Evolutionary conservation across 768 basidiomycete species (phyloP).

Genomic region (Stropharia rugosoannulata): DNA sequence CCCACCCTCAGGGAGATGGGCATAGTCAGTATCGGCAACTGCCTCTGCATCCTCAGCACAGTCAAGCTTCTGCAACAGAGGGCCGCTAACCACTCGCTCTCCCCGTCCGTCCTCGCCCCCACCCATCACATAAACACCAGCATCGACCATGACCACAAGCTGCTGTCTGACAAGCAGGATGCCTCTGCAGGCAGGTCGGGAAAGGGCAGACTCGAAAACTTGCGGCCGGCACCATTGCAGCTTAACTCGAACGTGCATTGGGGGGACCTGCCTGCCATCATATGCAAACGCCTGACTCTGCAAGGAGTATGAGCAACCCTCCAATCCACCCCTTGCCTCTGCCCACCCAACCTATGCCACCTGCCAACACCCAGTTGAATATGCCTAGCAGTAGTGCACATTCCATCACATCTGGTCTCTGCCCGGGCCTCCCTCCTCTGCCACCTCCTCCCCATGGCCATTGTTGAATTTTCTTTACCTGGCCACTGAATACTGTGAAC

Average conservation of each 20-base stretch:
- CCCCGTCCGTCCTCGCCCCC: conserved; percentile 1
- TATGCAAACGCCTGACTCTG: conserved; percentile 67
- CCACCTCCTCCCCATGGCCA: too few species aligned
- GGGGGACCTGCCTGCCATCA: too few species aligned
- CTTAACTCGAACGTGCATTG: conserved; percentile 52
- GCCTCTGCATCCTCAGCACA: conserved; percentile 82
- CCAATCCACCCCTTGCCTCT: conserved; percentile 48
- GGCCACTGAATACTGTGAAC: too few species aligned
- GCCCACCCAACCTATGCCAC: conserved; percentile 35
- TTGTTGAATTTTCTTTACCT: too few species aligned
- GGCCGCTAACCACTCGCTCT: conserved; percentile 30
- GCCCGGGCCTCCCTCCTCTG: conserved; percentile 60
- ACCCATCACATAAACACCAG: conserved; percentile 13
- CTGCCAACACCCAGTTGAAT: conserved; percentile 20
- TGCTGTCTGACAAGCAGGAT: conserved; percentile 10
- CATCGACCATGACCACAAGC: conserved; percentile 12
- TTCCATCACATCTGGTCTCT: conserved; percentile 29
- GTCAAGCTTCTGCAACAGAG: conserved; percentile 76
- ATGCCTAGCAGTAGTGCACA: conserved; percentile 33
- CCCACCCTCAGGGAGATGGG: conserved; percentile 87
- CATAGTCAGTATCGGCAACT: conserved; percentile 85
- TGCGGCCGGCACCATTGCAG: conserved; percentile 78
- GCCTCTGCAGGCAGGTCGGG: conserved; percentile 28
- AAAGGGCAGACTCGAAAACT: conserved; percentile 53
- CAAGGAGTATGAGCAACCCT: conserved; percentile 27